A percentile compares a stretch with the other conserved stretches of the same genome.
Conservation (phyloP, 2,329 filamentous ascomycete genomes). For the Drechslera avenae region DNA sequence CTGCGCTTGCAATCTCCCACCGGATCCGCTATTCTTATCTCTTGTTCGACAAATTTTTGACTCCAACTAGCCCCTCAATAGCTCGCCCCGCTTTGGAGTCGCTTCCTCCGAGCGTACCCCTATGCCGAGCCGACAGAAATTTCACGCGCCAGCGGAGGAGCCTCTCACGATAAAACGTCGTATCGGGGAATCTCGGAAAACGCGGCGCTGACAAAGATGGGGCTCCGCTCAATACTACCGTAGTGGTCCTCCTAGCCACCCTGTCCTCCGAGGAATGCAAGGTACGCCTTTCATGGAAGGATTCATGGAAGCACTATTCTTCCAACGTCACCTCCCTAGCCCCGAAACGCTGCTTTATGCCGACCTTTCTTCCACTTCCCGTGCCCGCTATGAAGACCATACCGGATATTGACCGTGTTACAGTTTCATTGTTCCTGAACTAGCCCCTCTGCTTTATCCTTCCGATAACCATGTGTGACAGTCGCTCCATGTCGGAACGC, state of each 20-base stretch:
- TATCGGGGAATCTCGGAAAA: slow-evolving; percentile 32
- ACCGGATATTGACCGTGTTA: slow-evolving; percentile 3
- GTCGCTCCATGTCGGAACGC: slow-evolving; percentile 14
- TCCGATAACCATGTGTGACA: slow-evolving; percentile 7
- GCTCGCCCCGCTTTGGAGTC: slow-evolving; percentile 32
- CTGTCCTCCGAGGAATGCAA: slow-evolving; percentile 26
- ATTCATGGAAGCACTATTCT: slow-evolving; percentile 14
- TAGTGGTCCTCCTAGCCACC: slow-evolving; percentile 26
- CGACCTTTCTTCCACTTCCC: slow-evolving; percentile 10
- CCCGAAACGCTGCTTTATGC: slow-evolving; percentile 13
- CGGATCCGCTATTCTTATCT: slow-evolving; percentile 38
- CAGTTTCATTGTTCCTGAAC: slow-evolving; percentile 12
- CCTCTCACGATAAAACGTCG: slow-evolving; percentile 23
- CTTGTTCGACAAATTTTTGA: slow-evolving; percentile 31
- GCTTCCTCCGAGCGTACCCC: slow-evolving; percentile 33
- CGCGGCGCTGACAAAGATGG: slow-evolving; percentile 12
- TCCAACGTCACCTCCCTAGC: slow-evolving; percentile 13
- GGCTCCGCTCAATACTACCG: slow-evolving; percentile 23
- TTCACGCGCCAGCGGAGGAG: slow-evolving; percentile 27
- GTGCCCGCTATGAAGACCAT: slow-evolving; percentile 4
- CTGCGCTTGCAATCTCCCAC: slow-evolving; percentile 7
- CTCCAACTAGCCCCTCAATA: slow-evolving; percentile 29
- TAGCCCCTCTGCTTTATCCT: neutral
- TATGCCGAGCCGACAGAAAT: slow-evolving; percentile 30
- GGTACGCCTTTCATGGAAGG: slow-evolving; percentile 23